Percentiles rank a stretch among this genome's conserved stretches.
Conservation (phyloP, 179 eudicot genomes). For the Beta macrorhiza region DNA sequence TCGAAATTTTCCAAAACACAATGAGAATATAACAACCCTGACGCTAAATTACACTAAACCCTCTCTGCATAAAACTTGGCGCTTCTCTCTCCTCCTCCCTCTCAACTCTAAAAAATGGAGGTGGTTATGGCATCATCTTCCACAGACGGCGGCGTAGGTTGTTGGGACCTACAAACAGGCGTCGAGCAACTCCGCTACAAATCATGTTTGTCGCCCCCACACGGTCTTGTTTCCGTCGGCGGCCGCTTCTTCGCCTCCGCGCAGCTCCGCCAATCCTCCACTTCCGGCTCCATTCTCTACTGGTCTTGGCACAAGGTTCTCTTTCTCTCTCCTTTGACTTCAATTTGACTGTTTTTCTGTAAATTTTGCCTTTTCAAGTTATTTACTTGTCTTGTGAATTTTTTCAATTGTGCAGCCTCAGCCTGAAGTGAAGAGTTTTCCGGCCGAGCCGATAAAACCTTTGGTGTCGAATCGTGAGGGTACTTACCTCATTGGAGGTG, state of each 20-base stretch:
- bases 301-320: conserved; percentile 92
- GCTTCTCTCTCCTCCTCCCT: too few relatives aligned
- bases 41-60: too few relatives aligned
- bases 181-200: conserved; percentile 56
- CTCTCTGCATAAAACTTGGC: too few relatives aligned
- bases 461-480: conserved; percentile 65
- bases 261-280: conserved; percentile 56
- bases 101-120: conserved; percentile 28
- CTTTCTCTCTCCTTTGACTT: neutral
- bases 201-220: conserved; percentile 65
- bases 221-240: conserved; percentile 65
- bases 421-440: conserved; percentile 80
- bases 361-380: neutral
- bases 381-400: neutral
- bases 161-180: conserved; percentile 69
- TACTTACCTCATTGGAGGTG: conserved; percentile 75
- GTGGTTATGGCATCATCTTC: conserved; percentile 64
- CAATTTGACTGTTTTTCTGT: neutral
- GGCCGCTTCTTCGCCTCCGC: conserved; percentile 72
- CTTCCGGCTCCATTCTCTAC: conserved; percentile 67
- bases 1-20: too few relatives aligned
- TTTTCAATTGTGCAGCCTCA: conserved; percentile 59
- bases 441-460: conserved; percentile 70
- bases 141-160: conserved; percentile 63
- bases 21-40: too few relatives aligned